These are phyloP conservation scores for Coelastrella sp. DNA, from an alignment of 139 green algal species.

Conservation along the genomic window DNA sequence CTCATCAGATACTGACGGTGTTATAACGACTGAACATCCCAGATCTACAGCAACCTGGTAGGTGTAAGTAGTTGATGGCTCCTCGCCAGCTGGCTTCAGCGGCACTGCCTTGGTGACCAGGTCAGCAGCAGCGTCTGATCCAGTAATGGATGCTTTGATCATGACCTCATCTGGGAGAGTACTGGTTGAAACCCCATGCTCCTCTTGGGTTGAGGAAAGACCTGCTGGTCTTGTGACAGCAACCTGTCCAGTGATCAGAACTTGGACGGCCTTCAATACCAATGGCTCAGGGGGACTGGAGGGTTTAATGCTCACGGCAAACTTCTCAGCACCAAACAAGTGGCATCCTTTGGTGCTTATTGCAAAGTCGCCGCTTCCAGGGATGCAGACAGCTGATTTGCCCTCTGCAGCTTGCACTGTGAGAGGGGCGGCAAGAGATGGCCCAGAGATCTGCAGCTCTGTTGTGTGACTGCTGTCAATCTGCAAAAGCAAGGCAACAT, in stretches of 20 bases:
- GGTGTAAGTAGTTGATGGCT: neutral
- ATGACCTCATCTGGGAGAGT: neutral
- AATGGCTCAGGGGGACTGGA: neutral
- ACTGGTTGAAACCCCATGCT: too few species aligned
- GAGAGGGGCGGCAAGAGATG: neutral
- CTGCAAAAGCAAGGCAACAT: neutral
- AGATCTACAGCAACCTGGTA: slow-evolving; percentile 27
- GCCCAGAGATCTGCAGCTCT: neutral
- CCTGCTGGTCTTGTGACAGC: neutral
- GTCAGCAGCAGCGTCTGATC: neutral
- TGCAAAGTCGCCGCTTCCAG: neutral
- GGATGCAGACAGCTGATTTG: slow-evolving; percentile 1
- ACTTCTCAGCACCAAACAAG: neutral
- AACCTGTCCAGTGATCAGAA: neutral
- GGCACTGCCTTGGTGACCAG: neutral
- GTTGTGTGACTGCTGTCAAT: neutral
- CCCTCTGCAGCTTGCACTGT: neutral
- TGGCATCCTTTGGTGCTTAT: slow-evolving; percentile 1
- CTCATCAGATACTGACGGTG: neutral
- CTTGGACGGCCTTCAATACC: neutral
- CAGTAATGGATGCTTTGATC: neutral
- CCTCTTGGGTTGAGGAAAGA: neutral
- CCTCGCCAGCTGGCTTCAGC: neutral
- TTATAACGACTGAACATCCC: slow-evolving; percentile 14
- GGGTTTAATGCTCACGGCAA: neutral